Conservation (phyloP, 1,284 basidiomycete species). For the Heterobasidion parviporum region DNA sequence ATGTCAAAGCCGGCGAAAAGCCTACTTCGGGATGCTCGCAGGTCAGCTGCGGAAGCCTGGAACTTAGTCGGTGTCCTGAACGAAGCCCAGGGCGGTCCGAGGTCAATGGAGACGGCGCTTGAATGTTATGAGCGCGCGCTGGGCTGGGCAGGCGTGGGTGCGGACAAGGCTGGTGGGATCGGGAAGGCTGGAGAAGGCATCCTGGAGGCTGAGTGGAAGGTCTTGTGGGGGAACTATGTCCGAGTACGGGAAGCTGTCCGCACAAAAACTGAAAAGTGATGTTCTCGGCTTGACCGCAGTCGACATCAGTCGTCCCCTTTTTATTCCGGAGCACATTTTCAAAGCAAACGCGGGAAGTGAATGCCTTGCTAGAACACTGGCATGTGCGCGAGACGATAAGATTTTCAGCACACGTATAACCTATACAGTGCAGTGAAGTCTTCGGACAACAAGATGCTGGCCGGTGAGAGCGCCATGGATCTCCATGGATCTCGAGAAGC, state of each 20-base stretch:
- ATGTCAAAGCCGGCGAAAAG: slow-evolving; percentile 49
- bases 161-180: slow-evolving; percentile 25
- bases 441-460: not conserved
- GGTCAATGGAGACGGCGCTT: slow-evolving; percentile 30
- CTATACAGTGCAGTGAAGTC: too few relatives aligned
- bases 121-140: slow-evolving; percentile 56
- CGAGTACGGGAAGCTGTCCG: slow-evolving; percentile 24
- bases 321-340: too few relatives aligned
- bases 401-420: too few relatives aligned
- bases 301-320: too few relatives aligned
- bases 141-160: slow-evolving; percentile 48
- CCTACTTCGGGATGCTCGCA: slow-evolving; percentile 59
- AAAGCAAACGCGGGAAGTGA: not conserved
- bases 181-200: slow-evolving; percentile 41
- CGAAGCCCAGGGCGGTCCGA: slow-evolving; percentile 26
- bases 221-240: slow-evolving; percentile 40
- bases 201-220: slow-evolving; percentile 49
- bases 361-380: not conserved
- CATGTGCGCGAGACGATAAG: not conserved
- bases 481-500: not conserved
- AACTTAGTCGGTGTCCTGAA: slow-evolving; percentile 44
- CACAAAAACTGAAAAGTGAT: not conserved
- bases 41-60: slow-evolving; percentile 67
- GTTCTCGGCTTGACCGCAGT: too few relatives aligned
- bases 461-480: not conserved